Evolutionary conservation across 176 grass and related monocot species (phyloP).

Genomic region (Elaeis guineensis): DNA sequence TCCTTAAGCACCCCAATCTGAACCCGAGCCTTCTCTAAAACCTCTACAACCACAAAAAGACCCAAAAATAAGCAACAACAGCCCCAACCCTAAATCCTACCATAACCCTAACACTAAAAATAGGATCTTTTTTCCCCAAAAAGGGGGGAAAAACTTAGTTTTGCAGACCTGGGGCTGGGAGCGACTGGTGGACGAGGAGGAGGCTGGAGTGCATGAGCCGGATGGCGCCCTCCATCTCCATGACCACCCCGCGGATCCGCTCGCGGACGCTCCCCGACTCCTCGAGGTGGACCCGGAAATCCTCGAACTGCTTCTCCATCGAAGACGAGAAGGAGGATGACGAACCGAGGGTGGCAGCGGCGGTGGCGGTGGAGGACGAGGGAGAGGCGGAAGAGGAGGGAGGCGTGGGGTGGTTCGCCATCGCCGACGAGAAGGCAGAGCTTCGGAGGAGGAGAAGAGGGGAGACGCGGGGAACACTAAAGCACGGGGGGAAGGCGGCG

Average conservation of each 20-base stretch:
- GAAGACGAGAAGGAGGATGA: slow-evolving; percentile 23
- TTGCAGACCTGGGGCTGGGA: slow-evolving; percentile 39
- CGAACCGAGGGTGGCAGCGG: not conserved
- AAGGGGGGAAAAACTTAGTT: not conserved
- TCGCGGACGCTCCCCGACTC: slow-evolving; percentile 63
- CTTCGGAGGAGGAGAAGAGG: not conserved
- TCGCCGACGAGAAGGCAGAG: slow-evolving; percentile 1
- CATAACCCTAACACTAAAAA: not conserved
- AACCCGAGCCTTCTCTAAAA: slow-evolving; percentile 66
- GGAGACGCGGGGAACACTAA: not conserved
- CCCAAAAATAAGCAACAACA: not conserved
- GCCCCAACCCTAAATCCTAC: not conserved
- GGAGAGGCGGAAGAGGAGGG: not conserved
- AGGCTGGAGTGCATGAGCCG: slow-evolving; percentile 60
- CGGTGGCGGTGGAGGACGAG: not conserved
- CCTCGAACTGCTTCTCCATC: slow-evolving; percentile 85
- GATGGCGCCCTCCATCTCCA: slow-evolving; percentile 62
- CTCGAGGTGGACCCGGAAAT: slow-evolving; percentile 67
- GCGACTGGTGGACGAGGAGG: slow-evolving; percentile 79
- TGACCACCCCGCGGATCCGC: slow-evolving; percentile 57
- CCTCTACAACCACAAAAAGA: slow-evolving; percentile 34
- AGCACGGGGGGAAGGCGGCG: not conserved
- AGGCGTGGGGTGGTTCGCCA: slow-evolving; percentile 4
- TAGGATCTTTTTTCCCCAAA: not conserved
- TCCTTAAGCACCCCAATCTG: slow-evolving; percentile 76